Evolutionary conservation across 177 flowering plant genomes (phyloP), one percentile per base, ranked within the genome.

Genomic region (Tripterygium wilfordii): DNA sequence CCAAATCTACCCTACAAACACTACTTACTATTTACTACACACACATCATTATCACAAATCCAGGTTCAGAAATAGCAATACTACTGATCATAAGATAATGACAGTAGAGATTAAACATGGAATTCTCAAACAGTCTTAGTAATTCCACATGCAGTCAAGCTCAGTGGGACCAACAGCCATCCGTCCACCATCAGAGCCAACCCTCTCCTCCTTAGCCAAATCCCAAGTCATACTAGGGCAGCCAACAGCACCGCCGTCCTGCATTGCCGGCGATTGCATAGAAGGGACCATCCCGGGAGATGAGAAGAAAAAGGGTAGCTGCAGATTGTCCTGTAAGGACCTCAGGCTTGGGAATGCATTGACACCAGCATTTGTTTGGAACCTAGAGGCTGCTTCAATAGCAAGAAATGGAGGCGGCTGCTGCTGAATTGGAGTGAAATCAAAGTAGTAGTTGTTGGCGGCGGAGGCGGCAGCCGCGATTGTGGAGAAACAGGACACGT

Each of bases 81-180:
- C n/a, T n/a, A n/a, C n/a, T n/a, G n/a, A n/a, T n/a, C n/a, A n/a
- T n/a, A n/a, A n/a, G n/a, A n/a, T n/a, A n/a, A n/a, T n/a, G n/a
- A n/a, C n/a, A n/a, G n/a, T n/a, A n/a, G n/a, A n/a, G n/a, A n/a
- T n/a, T n/a, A n/a, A n/a, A n/a, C n/a, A n/a, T n/a, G n/a, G n/a
- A n/a, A n/a, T n/a, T n/a, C n/a, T n/a, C n/a, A n/a, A n/a, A n/a
- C n/a, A n/a, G n/a, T n/a, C n/a, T n/a, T n/a, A 82, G 63, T 56
- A 80, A 4, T 65, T 59, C 98, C 96, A 90, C 80, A 88, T 70
- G 79, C 91, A 85, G 43, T 90, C 98, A 3, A 85, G 76, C 69
- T 88, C 96, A 5, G 82, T 57, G 15, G 65, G 44, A 1, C 74
- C 83, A 36, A 67, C 29, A 1, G 23, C 44, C 56, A 58, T 31